A percentile compares a stretch with the other conserved stretches of the same genome.
Evolutionary conservation across 257 asterid species (phyloP).

Genomic region (Solanum chilense): DNA sequence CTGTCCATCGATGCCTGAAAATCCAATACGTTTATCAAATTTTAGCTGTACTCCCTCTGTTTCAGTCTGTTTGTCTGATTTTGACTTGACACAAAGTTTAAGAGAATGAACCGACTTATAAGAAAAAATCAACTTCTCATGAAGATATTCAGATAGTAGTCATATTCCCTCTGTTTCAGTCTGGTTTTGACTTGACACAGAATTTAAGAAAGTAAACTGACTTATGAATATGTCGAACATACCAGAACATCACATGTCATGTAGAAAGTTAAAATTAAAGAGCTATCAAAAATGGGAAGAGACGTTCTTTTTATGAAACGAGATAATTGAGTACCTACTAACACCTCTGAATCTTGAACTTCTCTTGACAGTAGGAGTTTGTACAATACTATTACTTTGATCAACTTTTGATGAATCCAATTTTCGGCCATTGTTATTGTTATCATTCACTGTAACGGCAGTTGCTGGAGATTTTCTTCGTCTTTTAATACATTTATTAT

Average conservation of each 20-base stretch:
- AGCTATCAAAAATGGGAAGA: not conserved
- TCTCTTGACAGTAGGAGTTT: constrained; percentile 30
- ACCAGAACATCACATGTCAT: not conserved
- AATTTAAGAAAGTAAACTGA: not conserved
- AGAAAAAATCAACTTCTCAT: no score
- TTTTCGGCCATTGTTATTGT: not conserved
- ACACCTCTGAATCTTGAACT: constrained; percentile 80
- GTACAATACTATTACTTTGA: not conserved
- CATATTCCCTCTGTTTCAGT: not conserved
- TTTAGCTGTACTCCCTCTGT: not conserved
- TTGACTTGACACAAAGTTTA: not conserved
- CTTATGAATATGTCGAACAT: not conserved
- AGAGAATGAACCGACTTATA: no score
- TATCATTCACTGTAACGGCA: not conserved
- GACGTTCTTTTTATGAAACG: not conserved
- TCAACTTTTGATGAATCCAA: constrained; percentile 8
- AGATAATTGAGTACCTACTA: constrained; percentile 4
- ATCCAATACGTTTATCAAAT: not conserved
- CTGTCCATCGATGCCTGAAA: constrained; percentile 58
- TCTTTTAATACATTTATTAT: constrained; percentile 31
- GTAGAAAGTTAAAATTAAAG: not conserved
- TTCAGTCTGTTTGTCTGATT: not conserved
- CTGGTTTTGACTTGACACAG: not conserved
- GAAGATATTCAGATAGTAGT: no score
- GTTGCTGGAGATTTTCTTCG: constrained; percentile 37